Percentiles rank a stretch among this genome's conserved stretches.
Evolutionary conservation across 805 yeast species (phyloP).

Genomic region (Candida chilensis): DNA sequence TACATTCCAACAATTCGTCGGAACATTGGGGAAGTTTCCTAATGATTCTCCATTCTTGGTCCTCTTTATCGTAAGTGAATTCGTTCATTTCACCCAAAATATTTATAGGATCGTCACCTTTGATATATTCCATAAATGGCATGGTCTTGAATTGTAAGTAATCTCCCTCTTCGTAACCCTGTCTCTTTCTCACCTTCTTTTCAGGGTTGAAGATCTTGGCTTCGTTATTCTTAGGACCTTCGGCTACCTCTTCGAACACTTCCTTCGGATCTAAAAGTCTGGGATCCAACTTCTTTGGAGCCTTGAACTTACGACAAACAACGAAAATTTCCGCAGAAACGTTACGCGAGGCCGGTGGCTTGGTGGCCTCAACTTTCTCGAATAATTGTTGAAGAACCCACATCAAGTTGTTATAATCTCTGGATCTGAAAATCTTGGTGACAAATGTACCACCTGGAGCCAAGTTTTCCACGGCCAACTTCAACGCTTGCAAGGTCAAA

Average conservation of each 20-base stretch:
- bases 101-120: constrained; percentile 66
- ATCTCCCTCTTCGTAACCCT: constrained; percentile 96
- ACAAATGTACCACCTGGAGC: constrained; percentile 91
- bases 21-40: constrained; percentile 72
- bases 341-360: constrained; percentile 98
- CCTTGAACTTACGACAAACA: constrained; percentile 91
- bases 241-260: constrained; percentile 88
- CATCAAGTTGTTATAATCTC: constrained; percentile 92
- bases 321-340: constrained; percentile 99
- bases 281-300: constrained; percentile 93
- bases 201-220: constrained; percentile 94
- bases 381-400: constrained; percentile 97
- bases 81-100: constrained; percentile 66
- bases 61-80: constrained; percentile 51
- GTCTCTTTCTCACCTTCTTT: constrained; percentile 79
- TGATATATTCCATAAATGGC: constrained; percentile 75
- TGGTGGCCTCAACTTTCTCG: constrained; percentile 96
- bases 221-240: constrained; percentile 69
- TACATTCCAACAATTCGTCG: constrained; percentile 68
- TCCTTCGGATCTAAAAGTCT: constrained; percentile 84
- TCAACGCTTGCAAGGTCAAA: constrained; percentile 86
- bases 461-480: constrained; percentile 89
- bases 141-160: constrained; percentile 59
- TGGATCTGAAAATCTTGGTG: constrained; percentile 96
- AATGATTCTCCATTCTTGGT: constrained; percentile 65